Evolutionary conservation across 116 monocot species (phyloP), one percentile per base, ranked within the genome.

Genomic region (Zostera marina): DNA sequence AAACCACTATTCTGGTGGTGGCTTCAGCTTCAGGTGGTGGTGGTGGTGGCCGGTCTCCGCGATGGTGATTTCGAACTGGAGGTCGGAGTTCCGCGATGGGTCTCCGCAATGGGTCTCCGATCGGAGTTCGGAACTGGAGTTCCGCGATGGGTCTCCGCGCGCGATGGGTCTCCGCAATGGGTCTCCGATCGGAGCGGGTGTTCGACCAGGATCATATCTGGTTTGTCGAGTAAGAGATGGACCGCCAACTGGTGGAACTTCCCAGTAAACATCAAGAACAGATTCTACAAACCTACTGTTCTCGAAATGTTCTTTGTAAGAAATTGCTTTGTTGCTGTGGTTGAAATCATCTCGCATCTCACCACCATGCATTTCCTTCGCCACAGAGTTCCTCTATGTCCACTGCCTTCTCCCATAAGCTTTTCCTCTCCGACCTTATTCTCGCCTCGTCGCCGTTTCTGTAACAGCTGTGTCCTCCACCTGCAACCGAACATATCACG

Each of bases 381-480:
- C 84, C 88, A 61, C 93, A 93, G 52, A 93, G 62, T 64, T 93
- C 87, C 47, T n/a, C n/a, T n/a, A n/a, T n/a, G n/a, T n/a, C n/a
- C n/a, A n/a, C n/a, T n/a, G n/a, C n/a, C n/a, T n/a, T n/a, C n/a
- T n/a, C n/a, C n/a, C n/a, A n/a, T n/a, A n/a, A n/a, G n/a, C n/a
- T n/a, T n/a, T n/a, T n/a, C n/a, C n/a, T n/a, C n/a, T n/a, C n/a
- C n/a, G n/a, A n/a, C n/a, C n/a, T n/a, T n/a, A n/a, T n/a, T n/a
- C 87, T 76, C 14, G 88, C 88, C 67, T 93, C 93, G 55, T 93
- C 93, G 21, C 93, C 71, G 22, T 93, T 84, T 61, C 42, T 71
- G 52, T 84, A 87, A 73, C 93, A 93, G 75, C 84, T 88, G 47
- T 93, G 93, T 19, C 93, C 93, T 58, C 93, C 93, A 53, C 93